Evolutionary conservation across 345 rosid species (phyloP).

Genomic region (Eucalyptus sp.): DNA sequence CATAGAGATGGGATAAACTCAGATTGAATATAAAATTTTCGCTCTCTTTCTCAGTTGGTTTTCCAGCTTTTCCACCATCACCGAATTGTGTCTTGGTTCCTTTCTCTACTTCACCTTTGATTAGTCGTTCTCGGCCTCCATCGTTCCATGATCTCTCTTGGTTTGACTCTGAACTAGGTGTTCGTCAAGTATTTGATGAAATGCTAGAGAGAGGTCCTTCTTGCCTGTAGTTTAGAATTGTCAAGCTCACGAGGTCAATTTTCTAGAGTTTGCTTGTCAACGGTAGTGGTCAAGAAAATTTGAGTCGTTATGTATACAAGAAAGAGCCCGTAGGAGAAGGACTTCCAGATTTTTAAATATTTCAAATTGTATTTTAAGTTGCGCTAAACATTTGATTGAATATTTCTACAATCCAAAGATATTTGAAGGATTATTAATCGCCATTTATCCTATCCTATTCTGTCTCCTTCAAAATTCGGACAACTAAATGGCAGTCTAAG

Average conservation of each 20-base stretch:
- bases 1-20: neutral
- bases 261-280: accelerated
- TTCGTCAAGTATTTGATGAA: neutral
- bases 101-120: neutral
- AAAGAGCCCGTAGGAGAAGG: accelerated
- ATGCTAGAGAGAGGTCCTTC: neutral
- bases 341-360: too few species aligned
- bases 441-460: neutral
- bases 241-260: accelerated
- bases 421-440: too few species aligned
- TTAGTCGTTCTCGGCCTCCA: neutral
- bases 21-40: neutral
- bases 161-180: neutral
- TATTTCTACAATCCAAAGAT: neutral
- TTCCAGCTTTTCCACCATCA: neutral
- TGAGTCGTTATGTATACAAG: too few species aligned
- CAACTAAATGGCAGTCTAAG: neutral
- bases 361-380: neutral
- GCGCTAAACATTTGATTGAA: too few species aligned
- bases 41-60: neutral
- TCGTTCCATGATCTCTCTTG: neutral
- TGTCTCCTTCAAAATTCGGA: accelerated
- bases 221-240: accelerated
- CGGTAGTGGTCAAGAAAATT: accelerated
- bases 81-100: neutral